phyloP scores from a whole-genome alignment of 352 stramenopile species.

The Globisporangium cylindrosporum region DNA sequence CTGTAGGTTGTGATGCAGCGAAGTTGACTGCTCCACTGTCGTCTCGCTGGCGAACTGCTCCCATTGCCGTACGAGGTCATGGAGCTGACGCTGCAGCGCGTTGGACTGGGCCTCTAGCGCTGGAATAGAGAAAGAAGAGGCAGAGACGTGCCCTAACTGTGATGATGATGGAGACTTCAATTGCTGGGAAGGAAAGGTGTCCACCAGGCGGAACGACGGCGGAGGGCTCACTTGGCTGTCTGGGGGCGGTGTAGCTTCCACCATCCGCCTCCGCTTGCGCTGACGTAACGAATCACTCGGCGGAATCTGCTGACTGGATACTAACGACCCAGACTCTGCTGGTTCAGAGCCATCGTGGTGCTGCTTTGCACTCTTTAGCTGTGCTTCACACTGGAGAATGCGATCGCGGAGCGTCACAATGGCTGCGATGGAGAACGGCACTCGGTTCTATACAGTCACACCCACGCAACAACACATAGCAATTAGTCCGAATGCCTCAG shows the following conservation, averaged over 20 bases:
- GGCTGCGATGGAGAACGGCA: slow-evolving; percentile 5
- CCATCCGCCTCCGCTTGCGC: slow-evolving; percentile 7
- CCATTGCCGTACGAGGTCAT: slow-evolving; percentile 16
- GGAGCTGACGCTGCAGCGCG: slow-evolving; percentile 1
- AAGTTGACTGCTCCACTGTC: not conserved
- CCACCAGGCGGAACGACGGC: not conserved
- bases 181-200: not conserved
- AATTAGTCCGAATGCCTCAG: no score
- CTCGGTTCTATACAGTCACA: slow-evolving; percentile 7
- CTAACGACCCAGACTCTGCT: not conserved
- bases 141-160: no score
- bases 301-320: not conserved
- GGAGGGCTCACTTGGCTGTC: slow-evolving; percentile 6
- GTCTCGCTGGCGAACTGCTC: slow-evolving; percentile 16
- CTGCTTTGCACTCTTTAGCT: not conserved
- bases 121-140: not conserved
- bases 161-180: not conserved
- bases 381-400: not conserved
- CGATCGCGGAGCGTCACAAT: slow-evolving; percentile 9
- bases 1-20: slow-evolving; percentile 8
- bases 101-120: not conserved
- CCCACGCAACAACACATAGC: not conserved
- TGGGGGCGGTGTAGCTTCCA: not conserved
- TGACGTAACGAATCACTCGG: no score
- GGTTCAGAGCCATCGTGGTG: not conserved